Percentiles rank a stretch among this genome's conserved stretches.
Evolutionary conservation across 179 eudicot species (phyloP).

Genomic region (Vitellaria paradoxa): DNA sequence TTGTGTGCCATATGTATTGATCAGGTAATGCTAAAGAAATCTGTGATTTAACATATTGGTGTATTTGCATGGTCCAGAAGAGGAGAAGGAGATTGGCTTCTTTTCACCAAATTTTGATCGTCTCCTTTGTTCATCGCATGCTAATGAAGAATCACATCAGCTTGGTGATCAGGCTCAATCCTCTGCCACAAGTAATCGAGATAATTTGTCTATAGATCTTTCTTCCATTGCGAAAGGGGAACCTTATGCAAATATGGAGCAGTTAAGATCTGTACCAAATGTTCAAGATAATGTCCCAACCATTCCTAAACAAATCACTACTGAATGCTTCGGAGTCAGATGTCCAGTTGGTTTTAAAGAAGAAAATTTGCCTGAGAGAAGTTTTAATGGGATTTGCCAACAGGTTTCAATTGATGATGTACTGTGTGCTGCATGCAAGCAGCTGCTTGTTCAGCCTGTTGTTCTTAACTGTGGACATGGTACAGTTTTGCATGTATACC

Average conservation of each 20-base stretch:
- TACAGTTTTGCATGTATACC: constrained; percentile 18
- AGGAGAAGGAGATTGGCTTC: constrained; percentile 35
- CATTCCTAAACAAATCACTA: not conserved
- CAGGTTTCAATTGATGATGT: constrained; percentile 46
- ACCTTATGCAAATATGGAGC: constrained; percentile 9
- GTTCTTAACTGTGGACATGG: constrained; percentile 96
- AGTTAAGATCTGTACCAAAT: not conserved
- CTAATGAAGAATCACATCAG: not conserved
- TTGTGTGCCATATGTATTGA: not conserved
- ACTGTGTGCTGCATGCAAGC: constrained; percentile 63
- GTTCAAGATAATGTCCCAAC: not conserved
- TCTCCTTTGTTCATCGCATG: constrained; percentile 12
- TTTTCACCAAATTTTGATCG: constrained; percentile 60
- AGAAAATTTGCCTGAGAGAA: constrained; percentile 1
- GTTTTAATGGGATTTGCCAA: constrained; percentile 10
- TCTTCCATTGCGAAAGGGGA: not conserved
- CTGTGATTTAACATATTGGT: not conserved
- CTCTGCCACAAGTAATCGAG: not conserved
- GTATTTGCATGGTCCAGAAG: constrained; percentile 38
- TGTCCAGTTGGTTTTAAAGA: constrained; percentile 9
- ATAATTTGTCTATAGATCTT: not conserved
- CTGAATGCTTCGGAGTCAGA: constrained; percentile 6
- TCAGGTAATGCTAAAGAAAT: not conserved
- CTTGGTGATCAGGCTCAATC: not conserved
- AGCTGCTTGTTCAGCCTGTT: constrained; percentile 59